Evolutionary conservation across 768 basidiomycete species (phyloP), one percentile per base, ranked within the genome.

Genomic region (Leccinum barrowsii): DNA sequence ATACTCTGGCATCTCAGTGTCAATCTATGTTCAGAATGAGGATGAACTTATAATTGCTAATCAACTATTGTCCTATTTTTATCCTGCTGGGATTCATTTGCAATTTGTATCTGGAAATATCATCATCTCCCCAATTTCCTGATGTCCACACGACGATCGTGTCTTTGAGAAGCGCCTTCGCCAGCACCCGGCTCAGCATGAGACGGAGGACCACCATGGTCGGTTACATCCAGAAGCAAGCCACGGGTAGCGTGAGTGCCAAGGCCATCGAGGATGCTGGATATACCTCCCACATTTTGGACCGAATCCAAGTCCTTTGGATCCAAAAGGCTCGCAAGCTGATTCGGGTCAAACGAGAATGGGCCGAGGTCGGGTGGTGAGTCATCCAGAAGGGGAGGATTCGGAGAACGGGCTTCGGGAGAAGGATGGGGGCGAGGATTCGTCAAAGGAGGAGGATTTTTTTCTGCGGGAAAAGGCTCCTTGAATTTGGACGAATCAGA

Each of bases 301-400:
- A 99, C 80, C 13, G 78, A 69, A 2, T 87, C 80, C 11, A 94
- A 62, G 61, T 78, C 87, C 75, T 97, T 98, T 8, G 94, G 94
- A 69, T 98, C 95, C 37, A 98, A 85, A 54, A 97, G 82, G 59
- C 85, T 83, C 1, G 95, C 95, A 15, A 98, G 85, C 51, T 80
- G 76, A 59, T 80, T 82, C 0, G 95, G 92, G 56, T 85, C 85
- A 66, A 86, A 86, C 11, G 67, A 70, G 72, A 96, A 97, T 0
- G 92, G 91, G 1, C 82, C 72, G 1, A 87, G 83, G 69, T 94
- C 82, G 40, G 77, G 74, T 4, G 60, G 65, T 15, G 73, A 68
- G 59, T 82, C 80, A 60, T 79, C 76, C 7, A 65, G 58, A 28
- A 73, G 58, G 26, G 74, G 71, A 7, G 73, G 15, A 55, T 52